These are phyloP conservation scores for Phytophthora sojae DNA, from an alignment of 352 stramenopile species.

Conservation along the genomic window DNA sequence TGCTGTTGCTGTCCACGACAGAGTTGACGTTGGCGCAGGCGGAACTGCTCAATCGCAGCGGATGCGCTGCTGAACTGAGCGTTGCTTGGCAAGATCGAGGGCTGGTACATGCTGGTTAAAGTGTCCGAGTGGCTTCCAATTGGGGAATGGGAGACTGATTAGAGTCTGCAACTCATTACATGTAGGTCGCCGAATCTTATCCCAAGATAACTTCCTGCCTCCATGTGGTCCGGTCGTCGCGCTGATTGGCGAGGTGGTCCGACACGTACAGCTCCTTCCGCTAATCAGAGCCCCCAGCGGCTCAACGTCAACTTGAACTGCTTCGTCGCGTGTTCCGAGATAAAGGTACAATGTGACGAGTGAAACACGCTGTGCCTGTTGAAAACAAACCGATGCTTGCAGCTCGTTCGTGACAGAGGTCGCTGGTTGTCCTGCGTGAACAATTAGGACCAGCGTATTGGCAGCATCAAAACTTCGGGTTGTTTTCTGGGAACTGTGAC, in stretches of 20 bases:
- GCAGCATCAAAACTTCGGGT: neutral
- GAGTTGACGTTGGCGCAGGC: constrained; percentile 33
- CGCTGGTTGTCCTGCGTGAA: neutral
- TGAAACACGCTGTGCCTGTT: neutral
- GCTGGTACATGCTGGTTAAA: neutral
- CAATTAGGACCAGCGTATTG: neutral
- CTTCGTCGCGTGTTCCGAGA: neutral
- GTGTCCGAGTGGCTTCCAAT: neutral
- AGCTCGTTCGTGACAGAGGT: neutral
- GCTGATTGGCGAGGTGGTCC: constrained; percentile 4
- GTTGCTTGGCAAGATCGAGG: neutral
- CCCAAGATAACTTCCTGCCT: constrained; percentile 10
- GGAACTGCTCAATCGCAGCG: constrained; percentile 41
- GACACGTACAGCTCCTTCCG: neutral
- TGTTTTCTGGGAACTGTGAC: no score
- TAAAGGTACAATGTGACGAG: neutral
- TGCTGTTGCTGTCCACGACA: constrained; percentile 15
- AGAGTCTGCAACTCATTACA: neutral
- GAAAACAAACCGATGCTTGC: neutral
- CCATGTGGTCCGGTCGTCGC: neutral
- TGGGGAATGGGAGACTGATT: neutral
- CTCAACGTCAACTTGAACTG: constrained; percentile 5
- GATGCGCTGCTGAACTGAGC: neutral
- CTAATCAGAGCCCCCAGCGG: constrained; percentile 5
- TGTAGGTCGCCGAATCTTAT: constrained; percentile 1